These are phyloP conservation scores for Dactylellina drechsleri DNA, from an alignment of 2,329 filamentous ascomycete genomes.

Conservation along the genomic window DNA sequence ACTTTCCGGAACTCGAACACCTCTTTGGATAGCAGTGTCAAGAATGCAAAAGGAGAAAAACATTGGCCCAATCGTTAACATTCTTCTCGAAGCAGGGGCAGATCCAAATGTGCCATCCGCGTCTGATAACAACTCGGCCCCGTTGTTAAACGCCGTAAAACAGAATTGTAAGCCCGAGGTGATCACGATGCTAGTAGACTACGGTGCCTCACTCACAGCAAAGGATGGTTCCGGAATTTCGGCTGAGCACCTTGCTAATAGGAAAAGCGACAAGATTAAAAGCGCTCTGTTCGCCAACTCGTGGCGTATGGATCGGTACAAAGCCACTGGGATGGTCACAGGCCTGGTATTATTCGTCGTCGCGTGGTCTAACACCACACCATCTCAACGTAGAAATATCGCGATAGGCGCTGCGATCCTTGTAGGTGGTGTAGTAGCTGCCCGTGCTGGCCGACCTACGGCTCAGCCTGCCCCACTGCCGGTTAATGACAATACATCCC, in stretches of 20 bases:
- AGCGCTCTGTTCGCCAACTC: background rate
- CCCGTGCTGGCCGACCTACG: too few relatives aligned
- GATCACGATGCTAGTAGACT: conserved; percentile 9
- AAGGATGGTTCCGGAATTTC: conserved; percentile 7
- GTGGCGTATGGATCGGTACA: background rate
- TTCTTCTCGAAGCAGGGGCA: conserved; percentile 24
- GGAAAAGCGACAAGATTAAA: background rate
- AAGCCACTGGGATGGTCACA: conserved; percentile 4
- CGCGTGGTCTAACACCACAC: conserved; percentile 17
- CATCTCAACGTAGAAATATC: conserved; percentile 3
- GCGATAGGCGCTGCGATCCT: conserved; percentile 5
- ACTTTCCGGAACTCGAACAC: conserved; percentile 17
- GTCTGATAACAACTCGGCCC: conserved; percentile 13
- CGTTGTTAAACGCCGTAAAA: conserved; percentile 18
- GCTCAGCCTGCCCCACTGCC: too few relatives aligned
- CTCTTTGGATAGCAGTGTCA: conserved; percentile 28
- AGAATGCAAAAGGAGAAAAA: conserved; percentile 2
- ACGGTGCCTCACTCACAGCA: conserved; percentile 2
- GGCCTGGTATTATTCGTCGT: conserved; percentile 24
- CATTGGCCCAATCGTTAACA: conserved; percentile 13
- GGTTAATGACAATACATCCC: too few relatives aligned
- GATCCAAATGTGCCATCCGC: conserved; percentile 23
- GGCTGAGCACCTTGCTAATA: conserved; percentile 11
- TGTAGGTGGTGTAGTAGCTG: background rate
- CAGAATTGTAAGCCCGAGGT: conserved; percentile 2